phyloP scores from a whole-genome alignment of 805 yeast genomes.

The Scheffersomyces amazonensis region DNA sequence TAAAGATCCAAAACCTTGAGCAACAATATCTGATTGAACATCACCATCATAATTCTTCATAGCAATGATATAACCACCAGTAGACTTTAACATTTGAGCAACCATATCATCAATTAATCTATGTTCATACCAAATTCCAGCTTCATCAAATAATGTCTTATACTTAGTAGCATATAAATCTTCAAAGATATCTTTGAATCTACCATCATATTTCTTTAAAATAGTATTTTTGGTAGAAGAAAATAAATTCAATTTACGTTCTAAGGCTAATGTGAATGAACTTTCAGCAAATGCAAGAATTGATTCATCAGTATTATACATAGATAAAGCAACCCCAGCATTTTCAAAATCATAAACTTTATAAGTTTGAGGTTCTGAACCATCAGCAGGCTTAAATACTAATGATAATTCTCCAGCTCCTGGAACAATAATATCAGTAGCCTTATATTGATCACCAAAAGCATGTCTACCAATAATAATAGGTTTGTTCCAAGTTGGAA shows the following conservation, averaged over 20 bases:
- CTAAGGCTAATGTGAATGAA: constrained; percentile 83
- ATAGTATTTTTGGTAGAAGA: constrained; percentile 94
- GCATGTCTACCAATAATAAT: constrained; percentile 98
- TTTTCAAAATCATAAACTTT: constrained; percentile 68
- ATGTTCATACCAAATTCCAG: constrained; percentile 95
- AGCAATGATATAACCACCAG: constrained; percentile 93
- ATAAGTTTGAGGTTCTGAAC: constrained; percentile 50
- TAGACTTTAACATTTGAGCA: constrained; percentile 95
- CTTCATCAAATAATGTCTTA: constrained; percentile 65
- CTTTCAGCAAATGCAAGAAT: constrained; percentile 90
- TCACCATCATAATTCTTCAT: constrained; percentile 98
- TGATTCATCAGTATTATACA: constrained; percentile 95
- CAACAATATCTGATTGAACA: constrained; percentile 94
- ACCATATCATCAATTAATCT: constrained; percentile 98
- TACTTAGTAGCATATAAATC: constrained; percentile 68
- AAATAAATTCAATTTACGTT: constrained; percentile 74
- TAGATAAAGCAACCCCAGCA: constrained; percentile 82
- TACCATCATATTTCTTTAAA: constrained; percentile 89
- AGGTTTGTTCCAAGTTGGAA: constrained; percentile 92
- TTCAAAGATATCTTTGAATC: constrained; percentile 93
- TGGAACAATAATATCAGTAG: constrained; percentile 80
- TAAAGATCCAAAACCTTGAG: constrained; percentile 96
- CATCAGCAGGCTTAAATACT: constrained; percentile 69
- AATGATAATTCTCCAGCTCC: constrained; percentile 77
- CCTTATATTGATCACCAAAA: constrained; percentile 94